These are phyloP conservation scores for Lasiodiplodia sp. DNA, from an alignment of 2,329 filamentous ascomycete genomes.

Conservation along the genomic window DNA sequence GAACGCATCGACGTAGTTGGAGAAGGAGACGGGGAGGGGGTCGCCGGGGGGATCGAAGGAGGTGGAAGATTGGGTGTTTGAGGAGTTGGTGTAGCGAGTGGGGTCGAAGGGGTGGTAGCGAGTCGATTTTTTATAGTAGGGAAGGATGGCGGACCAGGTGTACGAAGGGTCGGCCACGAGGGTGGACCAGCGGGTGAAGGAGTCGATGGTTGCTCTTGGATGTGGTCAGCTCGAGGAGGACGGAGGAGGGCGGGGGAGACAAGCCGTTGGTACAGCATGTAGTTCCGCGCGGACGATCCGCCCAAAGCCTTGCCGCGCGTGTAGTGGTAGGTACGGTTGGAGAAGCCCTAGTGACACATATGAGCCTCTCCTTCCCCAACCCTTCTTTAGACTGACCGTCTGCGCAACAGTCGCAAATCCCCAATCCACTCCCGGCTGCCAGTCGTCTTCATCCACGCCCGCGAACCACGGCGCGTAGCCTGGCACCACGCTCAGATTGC, in stretches of 20 bases:
- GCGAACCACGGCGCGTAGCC: conserved; percentile 32
- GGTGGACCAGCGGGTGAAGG: conserved; percentile 34
- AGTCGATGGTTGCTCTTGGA: conserved; percentile 29
- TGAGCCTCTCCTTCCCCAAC: too few species aligned
- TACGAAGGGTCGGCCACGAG: conserved; percentile 34
- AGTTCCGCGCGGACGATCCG: conserved; percentile 10
- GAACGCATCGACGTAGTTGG: conserved; percentile 20
- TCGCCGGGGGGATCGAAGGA: conserved; percentile 33
- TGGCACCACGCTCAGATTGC: conserved; percentile 37
- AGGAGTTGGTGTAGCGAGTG: conserved; percentile 20
- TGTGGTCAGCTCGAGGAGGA: too few species aligned
- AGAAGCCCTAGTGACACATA: neutral
- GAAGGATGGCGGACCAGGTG: conserved; percentile 32
- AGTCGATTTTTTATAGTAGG: conserved; percentile 35
- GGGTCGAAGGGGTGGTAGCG: conserved; percentile 32
- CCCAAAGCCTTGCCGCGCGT: neutral
- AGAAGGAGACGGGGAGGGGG: conserved; percentile 29
- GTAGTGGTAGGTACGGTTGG: conserved; percentile 8
- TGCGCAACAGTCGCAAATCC: conserved; percentile 37
- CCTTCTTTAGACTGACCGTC: conserved; percentile 16
- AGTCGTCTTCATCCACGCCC: conserved; percentile 33
- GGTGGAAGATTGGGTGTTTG: conserved; percentile 22
- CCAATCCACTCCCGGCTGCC: conserved; percentile 40
- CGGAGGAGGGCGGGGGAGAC: neutral
- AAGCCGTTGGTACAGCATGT: conserved; percentile 28